Evolutionary conservation across 805 yeast genomes (phyloP), one percentile per base, ranked within the genome.

Genomic region (Naumovozyma baii): DNA sequence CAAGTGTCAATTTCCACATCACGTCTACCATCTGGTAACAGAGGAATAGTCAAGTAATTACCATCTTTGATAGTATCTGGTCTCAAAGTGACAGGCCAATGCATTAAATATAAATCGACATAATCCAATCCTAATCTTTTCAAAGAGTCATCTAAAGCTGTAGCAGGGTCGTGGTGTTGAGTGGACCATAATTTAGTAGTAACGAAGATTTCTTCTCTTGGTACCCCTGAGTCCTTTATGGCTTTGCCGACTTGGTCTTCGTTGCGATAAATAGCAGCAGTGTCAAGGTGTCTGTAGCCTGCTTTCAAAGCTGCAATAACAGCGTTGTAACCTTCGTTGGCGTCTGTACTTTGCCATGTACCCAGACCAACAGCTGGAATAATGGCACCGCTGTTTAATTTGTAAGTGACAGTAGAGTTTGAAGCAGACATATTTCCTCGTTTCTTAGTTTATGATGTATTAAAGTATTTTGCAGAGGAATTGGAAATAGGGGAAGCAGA

Each of bases 241-340:
- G 74, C 78, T 43, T 60, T 61, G 17, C 85, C 84, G 37, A 81
- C 80, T 38, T 70, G 73, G 37, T 57, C 76, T 59, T 83, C 90
- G 53, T 81, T 82, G 8, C 68, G 64, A 62, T 83, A 83, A 36
- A 70, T 68, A 31, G 77, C 74, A 25, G 94, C 92, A 17, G 85
- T 75, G 60, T 83, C 94, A 47, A 84, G 78, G 59, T 83, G 94
- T 48, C 76, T 71, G 64, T 81, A 81, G 22, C 90, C 90, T 28
- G 57, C 53, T 47, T 78, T 61, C 43, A 80, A 55, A 7, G 94
- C 94, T 26, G 68, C 53, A 36, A 64, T 57, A 34, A 79, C 84
- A 29, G 90, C 73, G 19, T 67, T 62, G 51, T 67, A 64, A 29
- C 76, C 84, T 13, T 70, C 76, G 28, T 70, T 70, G 14, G 67